These are phyloP conservation scores for Suillus sp. DNA, from an alignment of 768 basidiomycete species.

Conservation along the genomic window DNA sequence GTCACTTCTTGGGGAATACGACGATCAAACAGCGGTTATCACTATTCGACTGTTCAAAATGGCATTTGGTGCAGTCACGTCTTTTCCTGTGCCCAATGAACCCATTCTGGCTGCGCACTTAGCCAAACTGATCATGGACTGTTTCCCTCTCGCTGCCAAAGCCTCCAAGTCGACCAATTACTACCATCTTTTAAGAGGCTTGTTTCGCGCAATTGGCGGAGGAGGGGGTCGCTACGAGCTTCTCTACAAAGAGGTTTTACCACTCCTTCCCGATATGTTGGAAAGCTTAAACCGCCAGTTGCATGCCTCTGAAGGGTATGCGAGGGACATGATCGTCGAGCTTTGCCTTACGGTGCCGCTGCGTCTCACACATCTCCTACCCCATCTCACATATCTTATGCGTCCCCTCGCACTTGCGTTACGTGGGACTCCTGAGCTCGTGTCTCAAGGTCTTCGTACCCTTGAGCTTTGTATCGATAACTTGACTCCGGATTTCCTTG, in stretches of 20 bases:
- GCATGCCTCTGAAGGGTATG: conserved; percentile 76
- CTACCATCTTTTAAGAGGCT: conserved; percentile 85
- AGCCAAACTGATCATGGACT: conserved; percentile 92
- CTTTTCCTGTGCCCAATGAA: conserved; percentile 78
- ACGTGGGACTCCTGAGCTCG: conserved; percentile 83
- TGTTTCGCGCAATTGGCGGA: conserved; percentile 92
- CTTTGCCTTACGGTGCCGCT: conserved; percentile 96
- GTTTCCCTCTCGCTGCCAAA: conserved; percentile 91
- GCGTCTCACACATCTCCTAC: conserved; percentile 92
- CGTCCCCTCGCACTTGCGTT: conserved; percentile 92
- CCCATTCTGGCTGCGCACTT: conserved; percentile 92
- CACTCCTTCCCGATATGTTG: conserved; percentile 95
- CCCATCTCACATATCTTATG: conserved; percentile 95
- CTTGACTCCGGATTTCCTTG: conserved; percentile 95
- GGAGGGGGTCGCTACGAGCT: conserved; percentile 92
- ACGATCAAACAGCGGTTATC: conserved; percentile 78
- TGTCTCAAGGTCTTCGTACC: conserved; percentile 93
- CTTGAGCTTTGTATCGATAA: conserved; percentile 99
- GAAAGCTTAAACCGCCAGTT: conserved; percentile 93
- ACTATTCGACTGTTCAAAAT: conserved; percentile 94
- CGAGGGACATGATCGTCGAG: conserved; percentile 93
- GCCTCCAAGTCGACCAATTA: conserved; percentile 90
- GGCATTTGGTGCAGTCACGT: conserved; percentile 85
- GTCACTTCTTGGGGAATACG: conserved; percentile 80
- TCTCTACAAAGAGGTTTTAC: conserved; percentile 94